A percentile compares a stretch with the other conserved stretches of the same genome.
Conservation (phyloP, 352 stramenopile genomes). For the Phytopythium cucurbitacearum region DNA sequence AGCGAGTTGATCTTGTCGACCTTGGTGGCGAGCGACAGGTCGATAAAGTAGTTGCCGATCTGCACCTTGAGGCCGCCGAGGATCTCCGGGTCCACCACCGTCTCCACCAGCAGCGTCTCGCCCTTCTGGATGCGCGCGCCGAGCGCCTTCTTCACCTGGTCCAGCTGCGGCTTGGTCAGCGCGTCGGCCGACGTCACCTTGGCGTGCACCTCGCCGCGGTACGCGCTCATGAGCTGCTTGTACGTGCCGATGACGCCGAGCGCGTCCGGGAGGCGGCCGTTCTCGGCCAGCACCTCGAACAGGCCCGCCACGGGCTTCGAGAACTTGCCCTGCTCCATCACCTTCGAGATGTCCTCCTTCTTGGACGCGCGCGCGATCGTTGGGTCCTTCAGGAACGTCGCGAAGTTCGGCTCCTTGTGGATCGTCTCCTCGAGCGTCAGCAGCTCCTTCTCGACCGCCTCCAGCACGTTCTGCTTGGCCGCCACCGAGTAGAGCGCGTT, state of each 20-base stretch:
- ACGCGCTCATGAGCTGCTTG: slow-evolving; percentile 94
- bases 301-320: slow-evolving; percentile 93
- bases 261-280: slow-evolving; percentile 90
- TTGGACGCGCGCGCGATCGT: slow-evolving; percentile 94
- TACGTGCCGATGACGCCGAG: slow-evolving; percentile 88
- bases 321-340: slow-evolving; percentile 90
- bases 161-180: slow-evolving; percentile 90
- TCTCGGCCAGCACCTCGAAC: slow-evolving; percentile 95
- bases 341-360: slow-evolving; percentile 89
- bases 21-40: slow-evolving; percentile 93
- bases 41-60: slow-evolving; percentile 98
- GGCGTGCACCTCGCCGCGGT: slow-evolving; percentile 93
- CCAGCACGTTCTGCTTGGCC: slow-evolving; percentile 81
- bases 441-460: slow-evolving; percentile 85
- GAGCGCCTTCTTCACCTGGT: slow-evolving; percentile 93
- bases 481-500: slow-evolving; percentile 96
- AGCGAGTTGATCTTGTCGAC: slow-evolving; percentile 94
- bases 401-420: slow-evolving; percentile 86
- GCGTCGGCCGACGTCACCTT: slow-evolving; percentile 95
- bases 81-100: slow-evolving; percentile 92
- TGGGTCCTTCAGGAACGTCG: slow-evolving; percentile 94
- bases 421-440: slow-evolving; percentile 84
- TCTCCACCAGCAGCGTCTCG: slow-evolving; percentile 91
- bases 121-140: slow-evolving; percentile 81
- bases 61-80: slow-evolving; percentile 96